These are phyloP conservation scores for Pichia sp. DNA, from an alignment of 1,139 yeast species.

Conservation along the genomic window DNA sequence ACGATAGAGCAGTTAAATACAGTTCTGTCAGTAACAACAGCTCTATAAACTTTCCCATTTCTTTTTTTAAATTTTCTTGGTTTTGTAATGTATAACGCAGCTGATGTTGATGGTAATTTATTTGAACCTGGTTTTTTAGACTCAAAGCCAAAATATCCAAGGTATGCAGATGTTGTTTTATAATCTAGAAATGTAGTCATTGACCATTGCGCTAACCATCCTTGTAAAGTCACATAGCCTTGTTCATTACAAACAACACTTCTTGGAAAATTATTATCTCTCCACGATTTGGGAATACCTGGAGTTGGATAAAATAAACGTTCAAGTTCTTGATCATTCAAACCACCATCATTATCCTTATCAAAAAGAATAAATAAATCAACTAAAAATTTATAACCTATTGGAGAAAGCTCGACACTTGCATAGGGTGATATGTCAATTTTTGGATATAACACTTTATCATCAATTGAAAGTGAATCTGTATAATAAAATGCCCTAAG, in stretches of 20 bases:
- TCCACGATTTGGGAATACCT: constrained; percentile 85
- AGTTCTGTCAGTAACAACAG: constrained; percentile 71
- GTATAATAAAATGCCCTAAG: constrained; percentile 83
- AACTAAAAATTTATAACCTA: constrained; percentile 88
- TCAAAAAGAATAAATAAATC: constrained; percentile 84
- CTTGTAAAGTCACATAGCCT: constrained; percentile 87
- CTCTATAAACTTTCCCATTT: constrained; percentile 59
- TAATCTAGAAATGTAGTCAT: constrained; percentile 87
- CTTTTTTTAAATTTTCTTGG: constrained; percentile 63
- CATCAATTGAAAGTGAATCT: constrained; percentile 79
- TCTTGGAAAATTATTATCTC: constrained; percentile 74
- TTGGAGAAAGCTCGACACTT: constrained; percentile 86
- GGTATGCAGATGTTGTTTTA: constrained; percentile 75
- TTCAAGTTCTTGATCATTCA: constrained; percentile 63
- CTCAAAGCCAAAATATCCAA: constrained; percentile 87
- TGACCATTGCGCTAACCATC: constrained; percentile 98
- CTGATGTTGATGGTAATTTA: constrained; percentile 26
- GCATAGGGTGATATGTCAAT: constrained; percentile 71
- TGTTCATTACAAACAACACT: constrained; percentile 85
- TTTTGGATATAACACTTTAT: constrained; percentile 68
- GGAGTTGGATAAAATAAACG: constrained; percentile 82
- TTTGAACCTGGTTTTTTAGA: constrained; percentile 23
- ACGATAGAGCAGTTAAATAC: constrained; percentile 85
- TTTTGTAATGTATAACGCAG: constrained; percentile 75
- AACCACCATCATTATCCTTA: constrained; percentile 92